Base-by-base conservation (phyloP, 306 rosid species). In the Malus sieversii region DNA sequence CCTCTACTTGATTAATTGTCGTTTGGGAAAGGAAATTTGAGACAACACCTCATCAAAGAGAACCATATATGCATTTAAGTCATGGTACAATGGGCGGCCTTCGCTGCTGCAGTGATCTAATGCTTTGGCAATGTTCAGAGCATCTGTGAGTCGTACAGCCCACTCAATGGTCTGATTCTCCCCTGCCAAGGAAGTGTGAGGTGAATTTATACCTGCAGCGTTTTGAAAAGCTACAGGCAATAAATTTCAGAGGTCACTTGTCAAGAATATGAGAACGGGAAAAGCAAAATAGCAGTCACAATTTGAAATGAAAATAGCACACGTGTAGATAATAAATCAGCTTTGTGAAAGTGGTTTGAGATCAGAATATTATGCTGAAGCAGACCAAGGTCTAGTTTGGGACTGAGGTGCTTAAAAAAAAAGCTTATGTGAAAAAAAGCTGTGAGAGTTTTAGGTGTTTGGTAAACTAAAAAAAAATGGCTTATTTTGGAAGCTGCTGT, bases 141-240 rank as follows among this genome's bases (percentile, higher is more conserved):
- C 95, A 77, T 84, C 95, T 81, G 95, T 83, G 76, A 89, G 79
- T 38, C 95, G 88, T 92, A 91, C 81, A 60, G 88, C 87, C 97
- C 97, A 91, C 83, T 87, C 90, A 44, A 91, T 86, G 63, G 92
- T 91, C 85, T 84, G 95, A 79, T 86, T 91, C 82, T 91, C 95
- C 92, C 97, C 94, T 86, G 83, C 46, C 75, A 83, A 61, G 61
- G 45, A 76, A 23, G 62, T 46, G 55, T 20, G 38, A 73, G 73
- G 51, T n/a, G 48, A 76, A 62, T 13, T 52, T 46, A 78, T 13
- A 15, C 40, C 2, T 6, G 40, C 18, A 55, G 48, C 40, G 52
- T 27, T 79, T 13, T 58, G 64, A 71, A 65, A 38, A 67, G 42
- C 32, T 58, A 58, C 15, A 38, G 25, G 38, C 27, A 48, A 42